These are phyloP conservation scores for Exophiala mesophila DNA, from an alignment of 2,329 filamentous ascomycete species.

Conservation along the genomic window DNA sequence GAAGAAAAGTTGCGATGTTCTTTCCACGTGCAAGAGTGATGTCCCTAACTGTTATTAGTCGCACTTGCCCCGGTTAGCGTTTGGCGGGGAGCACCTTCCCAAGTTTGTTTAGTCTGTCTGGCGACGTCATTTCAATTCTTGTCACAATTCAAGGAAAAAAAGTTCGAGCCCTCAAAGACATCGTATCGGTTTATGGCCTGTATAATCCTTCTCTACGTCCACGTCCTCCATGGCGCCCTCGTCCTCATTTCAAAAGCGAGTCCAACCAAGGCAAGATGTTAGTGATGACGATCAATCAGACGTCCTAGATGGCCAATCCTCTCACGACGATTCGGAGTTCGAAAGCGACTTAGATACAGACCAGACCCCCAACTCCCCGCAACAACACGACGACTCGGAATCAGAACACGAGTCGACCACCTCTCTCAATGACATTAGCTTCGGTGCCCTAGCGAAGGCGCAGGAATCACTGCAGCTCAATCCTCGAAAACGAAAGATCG, in stretches of 20 bases:
- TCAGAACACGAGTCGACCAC: slow-evolving; percentile 31
- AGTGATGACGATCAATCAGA: slow-evolving; percentile 38
- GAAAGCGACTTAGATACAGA: slow-evolving; percentile 8
- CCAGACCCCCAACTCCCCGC: not conserved
- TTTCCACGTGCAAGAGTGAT: no score
- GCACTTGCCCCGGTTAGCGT: no score
- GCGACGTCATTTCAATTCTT: slow-evolving; percentile 1
- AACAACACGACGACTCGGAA: slow-evolving; percentile 24
- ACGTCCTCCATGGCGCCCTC: slow-evolving; percentile 12
- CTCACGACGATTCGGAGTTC: slow-evolving; percentile 25
- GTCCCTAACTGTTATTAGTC: no score
- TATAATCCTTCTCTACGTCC: no score
- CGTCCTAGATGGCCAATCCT: slow-evolving; percentile 32
- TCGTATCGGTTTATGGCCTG: no score
- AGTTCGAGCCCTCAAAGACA: no score
- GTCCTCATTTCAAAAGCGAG: slow-evolving; percentile 11
- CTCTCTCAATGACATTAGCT: slow-evolving; percentile 63
- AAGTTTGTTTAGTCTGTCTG: no score
- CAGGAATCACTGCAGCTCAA: slow-evolving; percentile 61
- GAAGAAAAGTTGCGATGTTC: no score
- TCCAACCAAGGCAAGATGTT: slow-evolving; percentile 28
- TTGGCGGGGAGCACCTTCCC: no score
- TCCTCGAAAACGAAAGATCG: slow-evolving; percentile 28
- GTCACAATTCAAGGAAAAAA: slow-evolving; percentile 1
- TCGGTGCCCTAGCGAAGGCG: slow-evolving; percentile 83